Base-by-base conservation (phyloP, 331 rosid genomes). In the Pyrus hybrid region DNA sequence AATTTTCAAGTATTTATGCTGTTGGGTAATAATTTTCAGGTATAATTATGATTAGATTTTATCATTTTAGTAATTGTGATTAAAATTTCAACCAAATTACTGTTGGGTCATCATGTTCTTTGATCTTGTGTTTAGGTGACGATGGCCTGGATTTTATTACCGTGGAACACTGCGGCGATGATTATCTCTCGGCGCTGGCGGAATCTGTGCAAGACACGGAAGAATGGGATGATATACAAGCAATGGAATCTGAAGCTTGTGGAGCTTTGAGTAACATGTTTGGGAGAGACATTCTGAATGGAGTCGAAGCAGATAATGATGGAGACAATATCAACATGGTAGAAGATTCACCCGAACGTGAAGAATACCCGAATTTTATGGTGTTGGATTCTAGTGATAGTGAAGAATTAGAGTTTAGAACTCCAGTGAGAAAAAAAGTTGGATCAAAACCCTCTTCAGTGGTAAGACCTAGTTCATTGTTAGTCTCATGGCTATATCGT, bases 121-220 rank as follows among this genome's bases (percentile, higher is more conserved):
- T 12, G 54, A 67, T 58, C 67, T 58, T 68, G 67, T 76, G 37
- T 77, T 67, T 29, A 94, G 98, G 99, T 1, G 96, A 94, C 0
- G 96, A 92, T 63, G 99, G 99, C 58, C 77, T 68, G 16, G 96
- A 90, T 79, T 94, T 94, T 75, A 77, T 94, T 84, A 86, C 96
- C 43, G 99, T 94, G 51, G 99, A 92, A 83, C 76, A 86, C 70
- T 94, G 96, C 56, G 99, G 99, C 41, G 97, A 94, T 76, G 99
- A 92, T 91, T 94, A 91, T 61, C 87, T 94, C 22, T 80, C 84
- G 10, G 83, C 89, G 10, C 70, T 94, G 32, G 97, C 96, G 35
- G 97, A 94, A 62, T 86, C 91, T 1, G 75, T 84, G 74, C 90
- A 79, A 70, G 88, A 84, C 76, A 80, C 82, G 13, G 99, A 92